A percentile compares a stretch with the other conserved stretches of the same genome.
These are phyloP conservation scores for Fagopyrum homotropicum DNA, from an alignment of 148 eudicot genomes.

Conservation along the genomic window DNA sequence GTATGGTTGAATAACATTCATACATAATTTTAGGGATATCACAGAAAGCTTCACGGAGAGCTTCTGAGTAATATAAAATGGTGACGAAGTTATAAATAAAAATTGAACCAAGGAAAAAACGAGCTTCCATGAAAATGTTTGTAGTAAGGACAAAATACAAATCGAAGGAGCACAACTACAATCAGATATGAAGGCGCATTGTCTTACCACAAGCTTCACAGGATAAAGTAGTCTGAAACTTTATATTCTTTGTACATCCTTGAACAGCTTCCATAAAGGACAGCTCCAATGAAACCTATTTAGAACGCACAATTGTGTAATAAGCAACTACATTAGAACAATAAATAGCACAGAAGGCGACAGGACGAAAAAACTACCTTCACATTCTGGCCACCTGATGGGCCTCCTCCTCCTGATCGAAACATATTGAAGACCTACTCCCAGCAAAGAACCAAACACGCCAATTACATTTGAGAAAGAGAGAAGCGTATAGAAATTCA, in stretches of 20 bases:
- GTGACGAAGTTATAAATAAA: neutral
- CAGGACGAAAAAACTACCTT: conserved; percentile 32
- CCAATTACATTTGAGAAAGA: conserved; percentile 7
- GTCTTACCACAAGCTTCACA: conserved; percentile 86
- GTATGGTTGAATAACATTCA: neutral
- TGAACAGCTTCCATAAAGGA: conserved; percentile 99
- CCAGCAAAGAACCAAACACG: conserved; percentile 11
- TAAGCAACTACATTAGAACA: neutral
- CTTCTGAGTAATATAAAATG: neutral
- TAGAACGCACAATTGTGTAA: neutral
- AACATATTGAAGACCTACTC: conserved; percentile 45
- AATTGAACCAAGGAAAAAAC: neutral
- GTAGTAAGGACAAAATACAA: neutral
- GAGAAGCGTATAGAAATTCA: conserved; percentile 12
- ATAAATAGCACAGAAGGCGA: neutral
- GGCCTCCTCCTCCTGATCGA: conserved; percentile 11
- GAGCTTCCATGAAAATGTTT: neutral
- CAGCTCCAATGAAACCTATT: conserved; percentile 55
- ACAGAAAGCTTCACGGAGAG: neutral
- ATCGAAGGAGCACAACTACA: neutral
- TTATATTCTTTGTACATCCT: conserved; percentile 73
- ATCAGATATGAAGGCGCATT: neutral
- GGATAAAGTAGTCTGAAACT: conserved; percentile 58
- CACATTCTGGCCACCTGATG: conserved; percentile 45
- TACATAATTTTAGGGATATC: neutral